phyloP scores from a whole-genome alignment of 2,329 filamentous ascomycete species.

The Colletotrichum musicola region DNA sequence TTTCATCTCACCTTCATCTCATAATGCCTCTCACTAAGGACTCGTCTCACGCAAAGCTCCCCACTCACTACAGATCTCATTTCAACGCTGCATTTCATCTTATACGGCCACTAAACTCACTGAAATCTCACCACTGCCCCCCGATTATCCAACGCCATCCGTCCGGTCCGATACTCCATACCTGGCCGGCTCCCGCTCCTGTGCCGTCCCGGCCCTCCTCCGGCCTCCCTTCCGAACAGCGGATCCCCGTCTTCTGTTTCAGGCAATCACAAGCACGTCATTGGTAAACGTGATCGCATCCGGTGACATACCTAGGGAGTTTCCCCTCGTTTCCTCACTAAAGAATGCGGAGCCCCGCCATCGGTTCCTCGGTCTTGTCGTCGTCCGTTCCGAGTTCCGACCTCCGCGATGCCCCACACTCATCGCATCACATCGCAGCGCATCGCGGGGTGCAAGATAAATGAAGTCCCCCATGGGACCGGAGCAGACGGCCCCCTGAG shows the following conservation, averaged over 20 bases:
- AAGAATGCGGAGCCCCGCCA: slow-evolving; percentile 20
- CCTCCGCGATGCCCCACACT: slow-evolving; percentile 11
- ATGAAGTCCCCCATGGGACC: slow-evolving; percentile 7
- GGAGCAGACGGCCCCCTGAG: neutral
- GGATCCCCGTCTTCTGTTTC: neutral
- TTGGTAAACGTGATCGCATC: neutral
- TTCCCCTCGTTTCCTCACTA: slow-evolving; percentile 1
- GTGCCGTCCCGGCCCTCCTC: neutral
- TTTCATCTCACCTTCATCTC: no score
- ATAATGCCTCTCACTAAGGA: no score
- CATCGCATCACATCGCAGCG: neutral
- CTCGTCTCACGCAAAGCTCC: no score
- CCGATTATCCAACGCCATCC: no score
- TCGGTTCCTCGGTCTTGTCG: neutral
- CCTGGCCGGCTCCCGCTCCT: no score
- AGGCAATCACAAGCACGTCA: neutral
- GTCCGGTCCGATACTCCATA: no score
- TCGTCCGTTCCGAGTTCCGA: slow-evolving; percentile 31
- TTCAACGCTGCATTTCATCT: no score
- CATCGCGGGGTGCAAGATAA: slow-evolving; percentile 16
- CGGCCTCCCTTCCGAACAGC: slow-evolving; percentile 8
- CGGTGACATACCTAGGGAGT: neutral
- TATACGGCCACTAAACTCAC: no score
- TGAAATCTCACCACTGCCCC: no score
- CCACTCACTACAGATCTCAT: no score